Percentiles rank a stretch among this genome's conserved stretches.
phyloP scores from a whole-genome alignment of 208 protist genomes.

The Novymonas esmeraldas region DNA sequence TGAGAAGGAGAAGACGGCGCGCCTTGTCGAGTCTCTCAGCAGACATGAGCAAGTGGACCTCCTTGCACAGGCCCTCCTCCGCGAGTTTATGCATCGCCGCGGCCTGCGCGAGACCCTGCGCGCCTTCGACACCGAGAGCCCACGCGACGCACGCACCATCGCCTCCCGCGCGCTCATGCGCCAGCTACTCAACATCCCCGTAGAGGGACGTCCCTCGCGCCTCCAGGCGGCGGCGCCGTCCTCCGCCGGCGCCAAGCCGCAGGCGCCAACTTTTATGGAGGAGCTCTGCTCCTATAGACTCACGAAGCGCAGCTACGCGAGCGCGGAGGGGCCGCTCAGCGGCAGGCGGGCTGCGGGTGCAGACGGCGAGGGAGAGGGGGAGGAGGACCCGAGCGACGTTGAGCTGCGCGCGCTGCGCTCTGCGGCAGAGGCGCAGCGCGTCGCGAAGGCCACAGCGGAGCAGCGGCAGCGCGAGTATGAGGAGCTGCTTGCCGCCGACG shows the following conservation, averaged over 20 bases:
- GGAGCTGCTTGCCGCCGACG: constrained; percentile 36
- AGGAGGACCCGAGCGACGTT: constrained; percentile 62
- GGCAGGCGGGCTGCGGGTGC: constrained; percentile 1
- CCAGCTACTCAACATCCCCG: constrained; percentile 75
- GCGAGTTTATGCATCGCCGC: constrained; percentile 87
- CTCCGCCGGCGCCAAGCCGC: constrained; percentile 22
- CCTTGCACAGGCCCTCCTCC: constrained; percentile 79
- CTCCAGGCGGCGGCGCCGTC: constrained; percentile 24
- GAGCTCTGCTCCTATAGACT: constrained; percentile 82
- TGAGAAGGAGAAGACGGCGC: constrained; percentile 33
- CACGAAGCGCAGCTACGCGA: constrained; percentile 46
- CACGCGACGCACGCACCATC: constrained; percentile 70
- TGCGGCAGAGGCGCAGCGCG: constrained; percentile 21
- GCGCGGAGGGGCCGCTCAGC: neutral
- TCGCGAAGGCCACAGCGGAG: constrained; percentile 25
- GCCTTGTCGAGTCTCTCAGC: constrained; percentile 38
- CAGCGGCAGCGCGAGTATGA: constrained; percentile 30
- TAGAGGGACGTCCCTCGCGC: constrained; percentile 51
- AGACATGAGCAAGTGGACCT: constrained; percentile 63
- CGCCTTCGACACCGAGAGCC: constrained; percentile 75
- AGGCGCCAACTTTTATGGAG: constrained; percentile 75
- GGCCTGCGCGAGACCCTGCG: constrained; percentile 67
- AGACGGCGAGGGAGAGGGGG: neutral
- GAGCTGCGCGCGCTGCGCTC: constrained; percentile 47
- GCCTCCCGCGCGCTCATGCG: constrained; percentile 76